These are phyloP conservation scores for Tuber aestivum DNA, from an alignment of 495 filamentous ascomycete genomes.

Conservation along the genomic window DNA sequence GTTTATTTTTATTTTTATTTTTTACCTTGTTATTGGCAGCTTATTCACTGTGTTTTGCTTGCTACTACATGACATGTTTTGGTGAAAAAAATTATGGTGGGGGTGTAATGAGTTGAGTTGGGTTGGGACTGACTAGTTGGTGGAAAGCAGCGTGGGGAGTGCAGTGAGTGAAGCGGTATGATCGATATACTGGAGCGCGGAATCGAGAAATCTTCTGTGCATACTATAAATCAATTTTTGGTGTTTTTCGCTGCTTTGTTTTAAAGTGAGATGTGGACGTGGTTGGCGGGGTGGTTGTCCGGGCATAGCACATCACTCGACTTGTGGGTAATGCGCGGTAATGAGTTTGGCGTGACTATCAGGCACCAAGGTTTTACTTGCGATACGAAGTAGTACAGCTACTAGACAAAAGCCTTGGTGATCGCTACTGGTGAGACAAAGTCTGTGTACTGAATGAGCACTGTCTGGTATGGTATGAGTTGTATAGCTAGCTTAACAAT, in stretches of 20 bases:
- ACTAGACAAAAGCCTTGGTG: too few relatives aligned
- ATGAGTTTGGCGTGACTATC: too few relatives aligned
- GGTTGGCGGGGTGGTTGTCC: neutral
- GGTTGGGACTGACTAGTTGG: neutral
- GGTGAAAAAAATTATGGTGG: neutral
- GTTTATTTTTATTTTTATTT: neutral
- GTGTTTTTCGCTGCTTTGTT: neutral
- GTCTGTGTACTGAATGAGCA: too few relatives aligned
- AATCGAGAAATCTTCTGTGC: neutral
- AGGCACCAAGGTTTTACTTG: too few relatives aligned
- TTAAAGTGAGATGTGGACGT: neutral
- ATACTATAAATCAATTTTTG: slow-evolving; percentile 9
- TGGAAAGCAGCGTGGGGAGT: neutral
- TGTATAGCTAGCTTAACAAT: too few relatives aligned
- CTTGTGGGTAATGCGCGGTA: neutral
- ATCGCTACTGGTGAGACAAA: too few relatives aligned
- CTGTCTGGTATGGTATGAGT: too few relatives aligned
- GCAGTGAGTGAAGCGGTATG: neutral
- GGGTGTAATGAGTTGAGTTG: neutral
- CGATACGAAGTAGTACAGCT: too few relatives aligned
- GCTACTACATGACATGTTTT: neutral
- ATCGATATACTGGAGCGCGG: neutral
- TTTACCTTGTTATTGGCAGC: neutral
- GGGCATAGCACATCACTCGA: slow-evolving; percentile 4
- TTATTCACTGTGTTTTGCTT: neutral